A percentile compares a stretch with the other conserved stretches of the same genome.
Conservation (phyloP, 2,329 filamentous ascomycete species). For the Cladosporium halotolerans region DNA sequence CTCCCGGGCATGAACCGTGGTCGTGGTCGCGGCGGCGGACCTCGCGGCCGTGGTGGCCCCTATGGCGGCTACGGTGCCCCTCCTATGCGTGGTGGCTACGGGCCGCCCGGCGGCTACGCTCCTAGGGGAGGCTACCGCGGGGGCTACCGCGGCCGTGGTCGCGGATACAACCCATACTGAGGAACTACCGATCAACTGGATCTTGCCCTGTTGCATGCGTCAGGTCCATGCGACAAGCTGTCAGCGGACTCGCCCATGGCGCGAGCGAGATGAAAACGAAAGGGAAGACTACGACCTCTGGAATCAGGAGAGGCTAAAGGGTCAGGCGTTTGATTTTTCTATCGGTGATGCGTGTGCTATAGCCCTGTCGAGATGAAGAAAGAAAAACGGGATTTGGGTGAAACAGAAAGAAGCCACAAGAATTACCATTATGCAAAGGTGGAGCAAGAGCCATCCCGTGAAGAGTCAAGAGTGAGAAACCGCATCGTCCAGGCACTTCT, state of each 20-base stretch:
- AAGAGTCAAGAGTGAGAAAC: slow-evolving; percentile 13
- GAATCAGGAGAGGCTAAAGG: not conserved
- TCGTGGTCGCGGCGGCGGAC: slow-evolving; percentile 46
- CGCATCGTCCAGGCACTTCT: no score
- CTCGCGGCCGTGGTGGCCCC: slow-evolving; percentile 30
- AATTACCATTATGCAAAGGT: slow-evolving; percentile 8
- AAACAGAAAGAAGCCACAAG: slow-evolving; percentile 25
- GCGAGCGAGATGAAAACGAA: slow-evolving; percentile 11
- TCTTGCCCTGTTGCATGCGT: no score
- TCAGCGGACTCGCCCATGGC: no score
- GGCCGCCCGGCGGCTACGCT: slow-evolving; percentile 20
- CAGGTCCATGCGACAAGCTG: no score
- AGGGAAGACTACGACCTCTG: not conserved
- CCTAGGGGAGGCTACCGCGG: slow-evolving; percentile 36
- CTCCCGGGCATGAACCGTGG: slow-evolving; percentile 89
- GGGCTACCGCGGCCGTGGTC: slow-evolving; percentile 29
- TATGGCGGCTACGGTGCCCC: slow-evolving; percentile 49
- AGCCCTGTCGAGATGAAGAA: slow-evolving; percentile 13
- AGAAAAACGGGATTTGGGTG: slow-evolving; percentile 11
- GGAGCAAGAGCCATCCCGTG: slow-evolving; percentile 12
- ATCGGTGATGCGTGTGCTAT: slow-evolving; percentile 1
- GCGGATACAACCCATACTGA: slow-evolving; percentile 35
- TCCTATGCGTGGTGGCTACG: slow-evolving; percentile 42
- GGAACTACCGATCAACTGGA: not conserved
- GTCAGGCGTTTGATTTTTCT: not conserved